These are phyloP conservation scores for Mrakia frigida DNA, from an alignment of 768 basidiomycete genomes.

Conservation along the genomic window DNA sequence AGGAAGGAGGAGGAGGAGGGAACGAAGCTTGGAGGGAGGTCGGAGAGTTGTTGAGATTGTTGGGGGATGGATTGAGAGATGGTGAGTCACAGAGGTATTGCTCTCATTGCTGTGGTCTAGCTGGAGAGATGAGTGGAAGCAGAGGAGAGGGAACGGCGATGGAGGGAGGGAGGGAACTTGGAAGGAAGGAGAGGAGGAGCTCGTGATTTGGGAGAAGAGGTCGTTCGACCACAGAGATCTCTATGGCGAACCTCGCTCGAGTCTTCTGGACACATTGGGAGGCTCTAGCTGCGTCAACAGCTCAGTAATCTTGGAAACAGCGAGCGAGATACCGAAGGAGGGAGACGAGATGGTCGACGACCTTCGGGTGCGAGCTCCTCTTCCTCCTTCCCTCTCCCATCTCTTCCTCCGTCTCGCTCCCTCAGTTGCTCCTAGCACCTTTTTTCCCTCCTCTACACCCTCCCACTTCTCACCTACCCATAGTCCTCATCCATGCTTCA, in stretches of 20 bases:
- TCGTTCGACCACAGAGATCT: background rate
- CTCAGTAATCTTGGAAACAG: too few species aligned
- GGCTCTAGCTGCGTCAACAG: too few species aligned
- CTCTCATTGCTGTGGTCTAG: background rate
- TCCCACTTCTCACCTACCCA: too few species aligned
- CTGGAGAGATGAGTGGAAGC: background rate
- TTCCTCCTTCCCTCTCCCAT: too few species aligned
- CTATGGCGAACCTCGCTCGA: background rate
- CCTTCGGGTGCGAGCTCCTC: too few species aligned
- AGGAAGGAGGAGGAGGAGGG: background rate
- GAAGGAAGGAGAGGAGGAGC: background rate
- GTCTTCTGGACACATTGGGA: too few species aligned
- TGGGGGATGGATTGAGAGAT: slow-evolving; percentile 27
- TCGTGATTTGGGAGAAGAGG: background rate
- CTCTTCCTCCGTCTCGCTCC: background rate
- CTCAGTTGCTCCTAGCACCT: too few species aligned
- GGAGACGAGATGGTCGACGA: background rate
- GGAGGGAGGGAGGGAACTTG: background rate
- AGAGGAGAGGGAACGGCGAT: background rate
- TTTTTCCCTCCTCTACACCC: background rate
- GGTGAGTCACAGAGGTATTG: slow-evolving; percentile 3
- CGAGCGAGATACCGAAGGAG: too few species aligned
- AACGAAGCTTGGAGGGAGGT: slow-evolving; percentile 29
- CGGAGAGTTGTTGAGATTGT: background rate
- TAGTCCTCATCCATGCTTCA: background rate